Conservation (phyloP, 495 filamentous ascomycete genomes). For the Aspergillus diversus region DNA sequence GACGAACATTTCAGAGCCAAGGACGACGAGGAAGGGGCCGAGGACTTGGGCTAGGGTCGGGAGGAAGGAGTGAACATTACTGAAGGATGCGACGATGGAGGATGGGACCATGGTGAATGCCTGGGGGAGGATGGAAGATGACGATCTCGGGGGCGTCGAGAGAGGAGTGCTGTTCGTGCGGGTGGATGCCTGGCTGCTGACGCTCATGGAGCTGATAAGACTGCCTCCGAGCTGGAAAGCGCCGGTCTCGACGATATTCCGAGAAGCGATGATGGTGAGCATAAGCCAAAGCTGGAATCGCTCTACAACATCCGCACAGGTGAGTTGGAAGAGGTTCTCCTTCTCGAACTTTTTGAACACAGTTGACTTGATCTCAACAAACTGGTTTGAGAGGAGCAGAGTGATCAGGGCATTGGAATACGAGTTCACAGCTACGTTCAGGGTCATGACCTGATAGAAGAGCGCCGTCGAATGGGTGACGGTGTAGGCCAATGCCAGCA, state of each 20-base stretch:
- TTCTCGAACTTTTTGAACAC: constrained; percentile 99
- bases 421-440: constrained; percentile 98
- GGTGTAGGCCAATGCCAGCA: constrained; percentile 85
- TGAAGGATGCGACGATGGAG: constrained; percentile 47
- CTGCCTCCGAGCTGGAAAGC: constrained; percentile 46
- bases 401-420: constrained; percentile 96
- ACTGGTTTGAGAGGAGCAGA: constrained; percentile 90
- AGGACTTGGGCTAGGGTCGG: constrained; percentile 86
- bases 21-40: constrained; percentile 87
- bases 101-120: constrained; percentile 86
- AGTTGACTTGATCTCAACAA: constrained; percentile 96
- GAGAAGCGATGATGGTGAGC: constrained; percentile 90
- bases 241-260: constrained; percentile 94
- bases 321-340: constrained; percentile 94
- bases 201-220: constrained; percentile 33
- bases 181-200: constrained; percentile 35
- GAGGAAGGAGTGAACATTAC: constrained; percentile 47
- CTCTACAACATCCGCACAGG: constrained; percentile 95
- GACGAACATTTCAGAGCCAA: constrained; percentile 95
- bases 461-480: constrained; percentile 82
- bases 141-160: constrained; percentile 52
- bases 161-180: constrained; percentile 50
- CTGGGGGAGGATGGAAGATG: constrained; percentile 73
- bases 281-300: constrained; percentile 98
- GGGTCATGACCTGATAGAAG: constrained; percentile 95